phyloP scores from a whole-genome alignment of 1,284 basidiomycete species.

The Leccinum griseonigrum region DNA sequence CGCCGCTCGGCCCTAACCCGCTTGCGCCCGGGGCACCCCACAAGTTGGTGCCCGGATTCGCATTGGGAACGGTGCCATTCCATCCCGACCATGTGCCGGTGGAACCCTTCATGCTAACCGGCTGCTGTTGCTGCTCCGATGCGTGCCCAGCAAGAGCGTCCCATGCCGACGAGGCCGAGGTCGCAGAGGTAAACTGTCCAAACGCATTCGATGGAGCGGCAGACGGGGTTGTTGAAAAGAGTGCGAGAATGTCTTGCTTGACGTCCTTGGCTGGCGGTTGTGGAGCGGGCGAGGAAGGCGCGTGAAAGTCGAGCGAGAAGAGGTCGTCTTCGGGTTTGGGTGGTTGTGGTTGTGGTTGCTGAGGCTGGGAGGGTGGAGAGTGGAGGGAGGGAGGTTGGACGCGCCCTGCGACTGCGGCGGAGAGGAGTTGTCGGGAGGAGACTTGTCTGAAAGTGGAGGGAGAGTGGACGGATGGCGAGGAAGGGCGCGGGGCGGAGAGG shows the following conservation, averaged over 20 bases:
- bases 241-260: slow-evolving; percentile 85
- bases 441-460: slow-evolving; percentile 43
- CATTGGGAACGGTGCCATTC: slow-evolving; percentile 32
- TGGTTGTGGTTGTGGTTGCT: slow-evolving; percentile 9
- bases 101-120: slow-evolving; percentile 56
- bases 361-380: slow-evolving; percentile 8
- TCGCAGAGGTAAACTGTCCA: slow-evolving; percentile 8
- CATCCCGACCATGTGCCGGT: slow-evolving; percentile 60
- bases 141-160: neutral
- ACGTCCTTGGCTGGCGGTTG: slow-evolving; percentile 60
- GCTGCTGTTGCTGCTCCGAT: slow-evolving; percentile 18
- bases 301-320: slow-evolving; percentile 84
- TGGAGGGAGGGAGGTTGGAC: slow-evolving; percentile 12
- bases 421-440: slow-evolving; percentile 37
- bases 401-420: slow-evolving; percentile 25
- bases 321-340: slow-evolving; percentile 54
- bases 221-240: slow-evolving; percentile 57
- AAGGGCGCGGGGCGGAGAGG: slow-evolving; percentile 30
- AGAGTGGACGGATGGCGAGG: slow-evolving; percentile 23
- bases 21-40: slow-evolving; percentile 38
- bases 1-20: neutral
- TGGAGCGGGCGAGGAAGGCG: slow-evolving; percentile 41
- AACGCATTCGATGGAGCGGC: slow-evolving; percentile 21
- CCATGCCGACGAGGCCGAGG: slow-evolving; percentile 22
- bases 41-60: slow-evolving; percentile 35